A percentile compares a stretch with the other conserved stretches of the same genome.
Conservation (phyloP, 2,329 filamentous ascomycete species). For the Mycocentrospora acerina region DNA sequence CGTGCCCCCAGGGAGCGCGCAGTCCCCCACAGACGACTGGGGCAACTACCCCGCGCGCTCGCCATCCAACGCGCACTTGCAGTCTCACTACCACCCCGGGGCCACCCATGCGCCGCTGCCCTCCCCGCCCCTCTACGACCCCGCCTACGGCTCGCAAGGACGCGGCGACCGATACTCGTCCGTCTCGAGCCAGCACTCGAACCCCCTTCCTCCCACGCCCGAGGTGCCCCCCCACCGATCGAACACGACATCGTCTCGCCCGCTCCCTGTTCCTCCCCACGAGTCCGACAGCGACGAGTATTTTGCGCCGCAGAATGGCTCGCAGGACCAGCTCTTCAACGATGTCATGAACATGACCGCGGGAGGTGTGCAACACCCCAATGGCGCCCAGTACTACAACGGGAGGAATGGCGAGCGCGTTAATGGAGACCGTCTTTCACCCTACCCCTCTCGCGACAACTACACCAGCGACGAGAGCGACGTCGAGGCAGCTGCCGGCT, state of each 20-base stretch:
- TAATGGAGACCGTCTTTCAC: conserved; percentile 52
- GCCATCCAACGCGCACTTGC: conserved; percentile 30
- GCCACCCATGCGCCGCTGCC: conserved; percentile 37
- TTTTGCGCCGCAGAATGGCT: conserved; percentile 40
- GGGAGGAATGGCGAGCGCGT: conserved; percentile 41
- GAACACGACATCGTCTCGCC: conserved; percentile 58
- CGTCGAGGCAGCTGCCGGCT: conserved; percentile 79
- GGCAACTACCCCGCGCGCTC: conserved; percentile 32
- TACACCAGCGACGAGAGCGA: conserved; percentile 73
- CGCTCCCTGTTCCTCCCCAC: conserved; percentile 61
- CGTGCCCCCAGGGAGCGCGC: conserved; percentile 35
- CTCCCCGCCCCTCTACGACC: conserved; percentile 35
- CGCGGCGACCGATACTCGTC: conserved; percentile 34
- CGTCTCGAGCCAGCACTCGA: conserved; percentile 33
- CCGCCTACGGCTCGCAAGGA: conserved; percentile 30
- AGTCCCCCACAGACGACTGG: conserved; percentile 39
- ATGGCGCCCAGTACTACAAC: conserved; percentile 33
- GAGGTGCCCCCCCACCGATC: conserved; percentile 55
- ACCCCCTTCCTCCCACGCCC: conserved; percentile 50
- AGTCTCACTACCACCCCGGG: conserved; percentile 30
- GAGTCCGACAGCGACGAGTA: conserved; percentile 48
- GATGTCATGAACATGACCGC: conserved; percentile 56
- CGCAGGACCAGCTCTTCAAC: conserved; percentile 59
- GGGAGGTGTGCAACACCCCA: conserved; percentile 34
- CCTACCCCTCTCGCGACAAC: conserved; percentile 27